phyloP scores from a whole-genome alignment of 2,329 filamentous ascomycete genomes.

The Bipolaris gigantea region DNA sequence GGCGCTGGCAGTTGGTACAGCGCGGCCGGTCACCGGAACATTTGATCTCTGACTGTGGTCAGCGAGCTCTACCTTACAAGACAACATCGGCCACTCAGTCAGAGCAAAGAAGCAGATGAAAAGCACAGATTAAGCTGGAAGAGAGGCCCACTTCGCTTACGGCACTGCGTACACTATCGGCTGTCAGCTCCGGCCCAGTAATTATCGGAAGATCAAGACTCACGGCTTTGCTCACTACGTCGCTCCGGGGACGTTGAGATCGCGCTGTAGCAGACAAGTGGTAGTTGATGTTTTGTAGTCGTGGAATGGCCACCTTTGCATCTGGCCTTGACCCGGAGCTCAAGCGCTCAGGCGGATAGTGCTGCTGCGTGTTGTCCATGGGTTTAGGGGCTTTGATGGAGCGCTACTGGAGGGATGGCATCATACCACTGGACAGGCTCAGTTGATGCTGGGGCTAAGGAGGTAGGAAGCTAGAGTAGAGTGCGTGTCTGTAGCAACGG shows the following conservation, averaged over 20 bases:
- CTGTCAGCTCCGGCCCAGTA: constrained; percentile 4
- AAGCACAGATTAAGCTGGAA: neutral
- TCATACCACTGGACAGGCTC: neutral
- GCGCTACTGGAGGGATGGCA: neutral
- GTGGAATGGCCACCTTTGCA: constrained; percentile 12
- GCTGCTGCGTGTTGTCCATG: constrained; percentile 1
- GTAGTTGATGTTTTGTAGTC: constrained; percentile 4
- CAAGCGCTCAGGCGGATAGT: constrained; percentile 1
- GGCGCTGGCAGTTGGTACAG: constrained; percentile 38
- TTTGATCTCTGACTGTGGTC: constrained; percentile 29
- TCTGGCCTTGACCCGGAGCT: neutral
- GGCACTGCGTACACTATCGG: constrained; percentile 20
- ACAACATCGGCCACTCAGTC: neutral
- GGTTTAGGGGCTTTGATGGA: neutral
- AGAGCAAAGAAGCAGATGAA: neutral
- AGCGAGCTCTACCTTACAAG: neutral
- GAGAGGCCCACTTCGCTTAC: constrained; percentile 21
- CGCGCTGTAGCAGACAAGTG: neutral
- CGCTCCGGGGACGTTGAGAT: constrained; percentile 4
- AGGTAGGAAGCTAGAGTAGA: neutral
- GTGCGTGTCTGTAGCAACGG: neutral
- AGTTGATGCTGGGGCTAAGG: neutral
- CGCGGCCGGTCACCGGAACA: constrained; percentile 39
- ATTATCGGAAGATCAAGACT: neutral
- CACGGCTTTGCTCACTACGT: constrained; percentile 21